Evolutionary conservation across 106 monocot genomes (phyloP), one percentile per base, ranked within the genome.

Genomic region (Dendrobium nobile): DNA sequence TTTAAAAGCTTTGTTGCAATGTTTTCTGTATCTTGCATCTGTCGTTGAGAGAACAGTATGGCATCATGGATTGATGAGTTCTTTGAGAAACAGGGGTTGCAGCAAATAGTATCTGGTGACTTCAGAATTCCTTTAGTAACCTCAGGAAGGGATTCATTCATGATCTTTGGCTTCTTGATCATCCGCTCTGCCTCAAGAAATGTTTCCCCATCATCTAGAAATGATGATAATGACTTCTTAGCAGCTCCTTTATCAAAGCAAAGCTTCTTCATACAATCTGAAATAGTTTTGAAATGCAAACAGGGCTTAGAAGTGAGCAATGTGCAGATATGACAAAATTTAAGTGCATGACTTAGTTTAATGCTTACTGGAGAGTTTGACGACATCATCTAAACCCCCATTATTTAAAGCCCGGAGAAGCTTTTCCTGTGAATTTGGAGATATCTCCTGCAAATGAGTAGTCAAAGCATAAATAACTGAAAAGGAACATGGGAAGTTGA

Each of bases 361-460:
- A 22, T 48, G 80, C 87, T 81, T 86, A 92, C 93, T 75, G 7
- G 85, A 77, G 80, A 42, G 42, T 85, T 86, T 67, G n/a, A 77
- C 78, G 20, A 54, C 78, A 75, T 88, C 84, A 73, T 82, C 78
- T 9, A 88, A 64, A 54, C 92, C 79, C 27, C 84, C 79, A 13
- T 59, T 79, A 79, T 84, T 81, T 54, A 92, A 67, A 77, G 86
- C 88, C 47, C 51, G 73, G 47, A 85, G 88, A 68, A 94, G 92
- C 51, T 85, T 97, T 85, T 94, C 94, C 78, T 94, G 93, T 79
- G 90, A 94, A 61, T 85, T 89, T 72, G 94, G 94, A 80, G 97
- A 94, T 9, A 76, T 76, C 6, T 80, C 86, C 97, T 94, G 87
- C 74, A 75, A 75, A 17, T 48, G 27, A 82, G 19, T 43, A 81